Conservation (phyloP, 495 filamentous ascomycete species). For the Pyronema omphalodes region DNA sequence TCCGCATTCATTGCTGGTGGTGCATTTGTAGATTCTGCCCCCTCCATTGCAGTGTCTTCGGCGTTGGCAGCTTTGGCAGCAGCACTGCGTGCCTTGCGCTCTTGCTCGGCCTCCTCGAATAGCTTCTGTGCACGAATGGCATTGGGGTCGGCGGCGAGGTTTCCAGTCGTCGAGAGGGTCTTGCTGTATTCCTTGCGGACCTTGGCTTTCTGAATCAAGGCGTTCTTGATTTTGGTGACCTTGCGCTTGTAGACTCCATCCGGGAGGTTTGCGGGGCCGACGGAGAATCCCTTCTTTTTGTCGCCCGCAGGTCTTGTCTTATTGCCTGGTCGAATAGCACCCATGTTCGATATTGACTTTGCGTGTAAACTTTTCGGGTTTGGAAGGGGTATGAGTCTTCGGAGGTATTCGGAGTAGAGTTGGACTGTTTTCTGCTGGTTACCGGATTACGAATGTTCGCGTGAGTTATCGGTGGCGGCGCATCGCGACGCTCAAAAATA, state of each 20-base stretch:
- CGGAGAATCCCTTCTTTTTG: constrained; percentile 48
- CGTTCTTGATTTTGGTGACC: constrained; percentile 80
- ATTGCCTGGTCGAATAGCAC: not conserved
- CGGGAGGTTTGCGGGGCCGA: constrained; percentile 82
- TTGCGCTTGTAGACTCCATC: constrained; percentile 85
- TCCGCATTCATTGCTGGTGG: constrained; percentile 48
- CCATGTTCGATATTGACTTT: not conserved
- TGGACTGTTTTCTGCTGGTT: not conserved
- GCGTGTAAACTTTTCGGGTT: too few species aligned
- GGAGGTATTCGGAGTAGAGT: not conserved
- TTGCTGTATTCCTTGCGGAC: constrained; percentile 87
- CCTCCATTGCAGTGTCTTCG: constrained; percentile 6
- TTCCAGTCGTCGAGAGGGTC: constrained; percentile 39
- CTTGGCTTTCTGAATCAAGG: constrained; percentile 84
- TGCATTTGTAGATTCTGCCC: constrained; percentile 10
- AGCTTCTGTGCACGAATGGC: constrained; percentile 17
- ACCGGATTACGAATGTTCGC: too few species aligned
- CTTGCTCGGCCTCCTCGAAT: constrained; percentile 21
- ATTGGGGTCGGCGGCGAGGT: constrained; percentile 11
- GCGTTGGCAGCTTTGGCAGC: constrained; percentile 11
- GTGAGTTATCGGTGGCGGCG: too few species aligned
- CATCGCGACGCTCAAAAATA: too few species aligned
- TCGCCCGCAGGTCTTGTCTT: constrained; percentile 24
- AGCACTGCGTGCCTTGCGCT: constrained; percentile 7
- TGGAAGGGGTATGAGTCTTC: not conserved